Evolutionary conservation across 2,329 filamentous ascomycete species (phyloP).

Genomic region (Penicillium hesseltinei): DNA sequence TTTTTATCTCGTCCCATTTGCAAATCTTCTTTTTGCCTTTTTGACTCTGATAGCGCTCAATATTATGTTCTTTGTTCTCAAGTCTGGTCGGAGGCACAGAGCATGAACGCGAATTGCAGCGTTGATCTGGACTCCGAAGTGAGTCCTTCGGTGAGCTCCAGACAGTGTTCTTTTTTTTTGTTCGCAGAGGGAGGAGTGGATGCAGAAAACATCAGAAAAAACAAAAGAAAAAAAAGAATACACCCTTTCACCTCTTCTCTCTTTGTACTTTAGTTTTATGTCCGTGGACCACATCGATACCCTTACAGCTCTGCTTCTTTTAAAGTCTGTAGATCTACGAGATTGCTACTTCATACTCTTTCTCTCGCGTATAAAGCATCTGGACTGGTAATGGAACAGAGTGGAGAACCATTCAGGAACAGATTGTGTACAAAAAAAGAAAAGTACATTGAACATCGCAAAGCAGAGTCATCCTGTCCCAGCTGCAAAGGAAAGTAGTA

Average conservation of each 20-base stretch:
- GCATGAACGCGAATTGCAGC: background rate
- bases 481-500: background rate
- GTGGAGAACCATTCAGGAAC: background rate
- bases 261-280: constrained; percentile 32
- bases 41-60: constrained; percentile 11
- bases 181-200: constrained; percentile 11
- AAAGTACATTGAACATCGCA: background rate
- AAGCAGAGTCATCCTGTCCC: background rate
- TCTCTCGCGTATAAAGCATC: background rate
- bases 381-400: background rate
- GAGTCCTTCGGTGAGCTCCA: background rate
- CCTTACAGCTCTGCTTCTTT: constrained; percentile 30
- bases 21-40: constrained; percentile 19
- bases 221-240: constrained; percentile 10
- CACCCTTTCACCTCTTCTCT: constrained; percentile 17
- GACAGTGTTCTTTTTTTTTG: constrained; percentile 6
- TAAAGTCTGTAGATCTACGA: background rate
- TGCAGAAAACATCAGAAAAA: constrained; percentile 10
- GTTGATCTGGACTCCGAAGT: background rate
- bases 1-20: constrained; percentile 22
- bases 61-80: constrained; percentile 1
- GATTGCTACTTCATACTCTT: background rate
- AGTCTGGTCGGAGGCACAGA: background rate
- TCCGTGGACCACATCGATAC: constrained; percentile 36
- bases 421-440: constrained; percentile 3